phyloP scores from a whole-genome alignment of 78 protist genomes.

The Ministeria vibrans region DNA sequence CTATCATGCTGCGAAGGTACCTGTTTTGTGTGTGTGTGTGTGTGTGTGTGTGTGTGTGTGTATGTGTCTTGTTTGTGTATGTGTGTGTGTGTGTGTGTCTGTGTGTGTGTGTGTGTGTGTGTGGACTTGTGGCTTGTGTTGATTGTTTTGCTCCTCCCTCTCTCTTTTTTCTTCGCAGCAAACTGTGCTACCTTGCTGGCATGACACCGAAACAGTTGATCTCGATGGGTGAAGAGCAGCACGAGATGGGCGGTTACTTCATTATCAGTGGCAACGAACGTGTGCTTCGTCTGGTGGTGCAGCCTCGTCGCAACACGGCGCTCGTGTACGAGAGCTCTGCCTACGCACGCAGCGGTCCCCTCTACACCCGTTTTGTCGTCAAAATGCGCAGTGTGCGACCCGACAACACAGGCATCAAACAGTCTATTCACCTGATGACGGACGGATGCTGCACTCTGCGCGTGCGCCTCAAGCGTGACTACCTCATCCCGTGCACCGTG shows the following conservation, averaged over 20 bases:
- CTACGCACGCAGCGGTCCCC: slow-evolving; percentile 68
- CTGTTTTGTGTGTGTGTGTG: too few relatives aligned
- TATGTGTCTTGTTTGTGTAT: background rate
- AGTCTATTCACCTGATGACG: slow-evolving; percentile 70
- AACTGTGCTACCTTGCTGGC: background rate
- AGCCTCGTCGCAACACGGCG: slow-evolving; percentile 59
- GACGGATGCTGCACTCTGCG: slow-evolving; percentile 66
- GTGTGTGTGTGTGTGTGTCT: background rate
- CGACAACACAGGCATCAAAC: slow-evolving; percentile 66
- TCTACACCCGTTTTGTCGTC: slow-evolving; percentile 73
- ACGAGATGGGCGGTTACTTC: slow-evolving; percentile 92
- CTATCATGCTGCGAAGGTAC: too few relatives aligned
- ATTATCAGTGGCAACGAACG: slow-evolving; percentile 85
- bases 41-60: background rate
- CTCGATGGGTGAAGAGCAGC: background rate
- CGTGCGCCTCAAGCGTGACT: slow-evolving; percentile 71
- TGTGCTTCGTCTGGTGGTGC: slow-evolving; percentile 77
- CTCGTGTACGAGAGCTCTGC: slow-evolving; percentile 57
- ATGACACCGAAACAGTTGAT: background rate
- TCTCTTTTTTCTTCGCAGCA: too few relatives aligned
- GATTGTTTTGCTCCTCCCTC: background rate
- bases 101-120: background rate
- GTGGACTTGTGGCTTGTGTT: background rate
- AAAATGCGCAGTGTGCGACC: slow-evolving; percentile 76
- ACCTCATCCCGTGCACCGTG: slow-evolving; percentile 72